Evolutionary conservation across 2,329 filamentous ascomycete species (phyloP).

Genomic region (Rhynchosporium graminicola): DNA sequence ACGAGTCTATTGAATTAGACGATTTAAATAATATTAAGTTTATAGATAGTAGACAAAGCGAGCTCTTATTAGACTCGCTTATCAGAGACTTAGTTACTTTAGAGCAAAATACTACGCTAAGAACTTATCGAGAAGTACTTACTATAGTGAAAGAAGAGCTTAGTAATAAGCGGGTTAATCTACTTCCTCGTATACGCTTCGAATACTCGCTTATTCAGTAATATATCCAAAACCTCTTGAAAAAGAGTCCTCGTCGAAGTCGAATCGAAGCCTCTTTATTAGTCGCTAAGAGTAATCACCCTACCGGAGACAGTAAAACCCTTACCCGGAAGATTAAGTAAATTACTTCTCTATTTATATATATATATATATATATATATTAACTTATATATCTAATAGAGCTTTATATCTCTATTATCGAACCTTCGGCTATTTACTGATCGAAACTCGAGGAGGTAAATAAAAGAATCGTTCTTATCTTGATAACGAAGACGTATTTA

Average conservation of each 20-base stretch:
- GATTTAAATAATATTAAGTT: background rate
- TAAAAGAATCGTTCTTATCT: background rate
- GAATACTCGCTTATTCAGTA: background rate
- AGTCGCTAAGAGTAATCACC: background rate
- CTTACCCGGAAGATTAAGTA: background rate
- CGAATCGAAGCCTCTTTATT: background rate
- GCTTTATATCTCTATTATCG: background rate
- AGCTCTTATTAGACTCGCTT: no score
- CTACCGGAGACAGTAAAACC: background rate
- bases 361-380: no score
- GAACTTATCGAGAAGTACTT: no score
- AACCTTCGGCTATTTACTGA: background rate
- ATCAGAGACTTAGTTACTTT: no score
- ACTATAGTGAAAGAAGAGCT: background rate
- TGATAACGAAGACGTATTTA: background rate
- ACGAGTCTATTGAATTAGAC: slow-evolving; percentile 1
- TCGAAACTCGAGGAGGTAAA: background rate
- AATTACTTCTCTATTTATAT: no score
- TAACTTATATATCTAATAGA: no score
- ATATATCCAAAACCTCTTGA: background rate
- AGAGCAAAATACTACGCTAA: no score
- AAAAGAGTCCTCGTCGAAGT: background rate
- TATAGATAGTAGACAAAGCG: background rate
- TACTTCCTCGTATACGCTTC: background rate
- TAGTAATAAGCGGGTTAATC: background rate